Percentiles rank a stretch among this genome's conserved stretches.
Conservation (phyloP, 305 asterid species). For the Vinca major region DNA sequence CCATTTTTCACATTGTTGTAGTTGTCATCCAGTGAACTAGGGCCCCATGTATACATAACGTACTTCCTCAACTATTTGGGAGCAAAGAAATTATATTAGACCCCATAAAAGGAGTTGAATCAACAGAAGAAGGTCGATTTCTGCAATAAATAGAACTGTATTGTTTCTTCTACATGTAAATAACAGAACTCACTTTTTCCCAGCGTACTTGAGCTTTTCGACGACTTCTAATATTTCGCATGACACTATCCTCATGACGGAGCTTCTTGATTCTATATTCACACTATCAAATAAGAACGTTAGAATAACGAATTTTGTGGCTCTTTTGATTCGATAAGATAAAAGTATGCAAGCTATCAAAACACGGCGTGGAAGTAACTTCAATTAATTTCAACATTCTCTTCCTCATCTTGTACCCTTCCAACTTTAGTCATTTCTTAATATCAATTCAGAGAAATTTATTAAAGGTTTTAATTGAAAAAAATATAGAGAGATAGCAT, state of each 20-base stretch:
- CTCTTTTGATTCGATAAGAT: background rate
- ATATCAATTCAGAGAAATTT: background rate
- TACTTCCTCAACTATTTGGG: slow-evolving; percentile 66
- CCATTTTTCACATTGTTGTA: slow-evolving; percentile 30
- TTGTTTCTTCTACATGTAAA: slow-evolving; percentile 3
- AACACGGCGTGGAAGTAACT: background rate
- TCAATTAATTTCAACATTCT: background rate
- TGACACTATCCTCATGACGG: slow-evolving; percentile 65
- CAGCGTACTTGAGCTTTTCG: slow-evolving; percentile 79
- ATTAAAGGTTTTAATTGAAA: background rate
- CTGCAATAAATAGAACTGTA: background rate
- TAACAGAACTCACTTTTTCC: slow-evolving; percentile 60
- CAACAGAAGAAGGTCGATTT: background rate
- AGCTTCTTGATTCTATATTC: slow-evolving; percentile 78
- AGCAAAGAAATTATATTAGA: slow-evolving; percentile 23
- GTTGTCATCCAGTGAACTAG: slow-evolving; percentile 46
- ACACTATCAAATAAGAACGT: slow-evolving; percentile 41
- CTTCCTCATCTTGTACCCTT: background rate
- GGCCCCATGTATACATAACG: slow-evolving; percentile 76
- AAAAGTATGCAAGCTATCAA: background rate
- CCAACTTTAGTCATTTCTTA: background rate
- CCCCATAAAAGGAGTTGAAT: slow-evolving; percentile 6
- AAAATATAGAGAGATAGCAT: background rate
- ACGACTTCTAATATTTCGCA: slow-evolving; percentile 63
- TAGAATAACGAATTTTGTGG: slow-evolving; percentile 11